Evolutionary conservation across 2,329 filamentous ascomycete genomes (phyloP), one percentile per base, ranked within the genome.

Genomic region (Colletotrichum sp.): DNA sequence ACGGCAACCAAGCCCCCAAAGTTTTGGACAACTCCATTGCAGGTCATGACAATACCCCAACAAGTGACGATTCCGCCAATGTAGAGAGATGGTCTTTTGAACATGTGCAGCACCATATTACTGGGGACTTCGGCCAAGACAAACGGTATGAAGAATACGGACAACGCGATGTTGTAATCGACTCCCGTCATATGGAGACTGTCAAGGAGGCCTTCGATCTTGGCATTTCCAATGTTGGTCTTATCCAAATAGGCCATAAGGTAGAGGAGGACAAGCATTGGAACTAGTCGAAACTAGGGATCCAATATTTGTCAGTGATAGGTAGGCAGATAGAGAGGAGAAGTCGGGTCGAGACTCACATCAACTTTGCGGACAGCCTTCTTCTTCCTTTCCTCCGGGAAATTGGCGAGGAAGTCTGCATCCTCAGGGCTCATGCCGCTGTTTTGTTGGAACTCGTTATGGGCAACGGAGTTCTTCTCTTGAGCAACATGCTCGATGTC

Each of bases 91-190:
- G 88, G 88, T 28, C 83, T 83, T 57, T 87, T 83, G 69, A 85
- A 83, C 74, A 79, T 80, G 74, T 79, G 82, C 10, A 87, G 81
- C 2, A 86, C 68, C 79, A 86, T 83, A 73, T 87, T 87, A 68
- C 84, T 86, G 1, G 84, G 85, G 0, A 85, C 80, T 65, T 87
- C 83, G 61, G 78, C 78, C n/a, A 80, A 52, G 12, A 93, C 92
- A 80, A 93, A 93, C 6, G 89, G 88, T 78, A 93, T 87, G 79
- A 93, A 93, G 83, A 93, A 93, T 69, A 90, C 81, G 3, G 90
- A 91, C 1, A 93, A 85, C 3, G 92, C 87, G 8, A 84, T 83
- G 76, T 93, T 93, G 84, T 92, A 93, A 75, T 92, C 90, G 75
- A 91, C 89, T 39, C 87, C 86, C 13, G 79, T 83, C 60, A 93